Evolutionary conservation across 495 filamentous ascomycete species (phyloP), one percentile per base, ranked within the genome.

Genomic region (Penicilliopsis zonata): DNA sequence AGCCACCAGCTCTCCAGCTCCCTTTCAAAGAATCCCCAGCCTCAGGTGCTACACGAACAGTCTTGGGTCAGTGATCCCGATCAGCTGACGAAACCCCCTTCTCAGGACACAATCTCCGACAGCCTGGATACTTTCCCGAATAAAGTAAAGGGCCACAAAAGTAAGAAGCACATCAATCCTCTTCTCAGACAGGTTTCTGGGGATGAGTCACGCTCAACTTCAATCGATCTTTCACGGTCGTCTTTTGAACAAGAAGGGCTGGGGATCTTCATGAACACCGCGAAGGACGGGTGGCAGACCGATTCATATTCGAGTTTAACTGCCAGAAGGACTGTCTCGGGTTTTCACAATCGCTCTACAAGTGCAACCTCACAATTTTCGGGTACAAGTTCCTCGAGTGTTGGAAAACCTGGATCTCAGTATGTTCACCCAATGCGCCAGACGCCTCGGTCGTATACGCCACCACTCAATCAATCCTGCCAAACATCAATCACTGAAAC

Each of bases 401-500:
- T 56, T 31, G 61, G 57, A 17, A 59, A 65, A 28, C 62, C 67
- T 8, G 59, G 57, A 18, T 57, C 61, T 19, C 64, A 70, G 22
- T 76, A 72, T 43, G 56, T 72, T 13, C 68, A 76, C 44, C 68
- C 72, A 2, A 67, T 76, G 68, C 68, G 70, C 19, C 74, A 74
- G 37, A 70, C 66, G 6, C 69, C 71, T 12, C 57, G 65, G 20
- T 55, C 61, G 9, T 74, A 70, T 46, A 75, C 68, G 2, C 67
- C 70, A 17, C 64, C 72, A n/a, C 44, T 65, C 8, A 54, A 57
- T 19, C 61, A 63, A 14, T 76, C 73, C 0, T 63, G 61, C 35
- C 59, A 70, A 19, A 57, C 52, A 3, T 73, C 70, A 1, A 41
- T 56, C 19, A 51, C 52, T 28, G 66, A 63, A 21, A 67, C 62